These are phyloP conservation scores for Gossypium thurberi DNA, from an alignment of 345 rosid species.

Conservation along the genomic window DNA sequence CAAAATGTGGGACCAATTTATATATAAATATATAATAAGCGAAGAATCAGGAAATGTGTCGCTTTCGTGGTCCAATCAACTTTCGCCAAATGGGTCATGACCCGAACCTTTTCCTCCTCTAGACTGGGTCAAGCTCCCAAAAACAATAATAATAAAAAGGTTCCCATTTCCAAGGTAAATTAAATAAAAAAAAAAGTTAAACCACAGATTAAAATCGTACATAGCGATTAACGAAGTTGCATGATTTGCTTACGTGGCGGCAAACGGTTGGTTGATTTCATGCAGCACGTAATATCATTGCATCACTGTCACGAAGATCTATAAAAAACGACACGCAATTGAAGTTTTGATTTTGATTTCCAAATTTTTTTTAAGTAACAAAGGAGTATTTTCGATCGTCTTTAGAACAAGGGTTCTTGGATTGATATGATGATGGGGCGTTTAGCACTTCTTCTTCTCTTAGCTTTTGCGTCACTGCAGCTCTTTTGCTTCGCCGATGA, in stretches of 20 bases:
- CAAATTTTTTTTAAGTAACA: background rate
- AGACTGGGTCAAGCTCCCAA: conserved; percentile 20
- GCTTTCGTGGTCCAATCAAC: background rate
- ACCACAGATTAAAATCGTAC: background rate
- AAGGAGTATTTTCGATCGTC: background rate
- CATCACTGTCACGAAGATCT: conserved; percentile 13
- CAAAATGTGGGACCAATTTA: no score
- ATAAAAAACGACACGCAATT: conserved; percentile 3
- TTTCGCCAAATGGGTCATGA: background rate
- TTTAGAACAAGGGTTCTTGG: conserved; percentile 5
- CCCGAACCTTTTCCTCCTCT: background rate
- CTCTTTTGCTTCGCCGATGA: conserved; percentile 47
- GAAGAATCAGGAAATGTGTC: background rate
- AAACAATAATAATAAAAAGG: background rate
- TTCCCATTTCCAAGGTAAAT: background rate
- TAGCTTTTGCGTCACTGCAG: conserved; percentile 41
- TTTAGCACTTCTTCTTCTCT: conserved; percentile 35
- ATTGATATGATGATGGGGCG: conserved; percentile 28
- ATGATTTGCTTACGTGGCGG: conserved; percentile 23
- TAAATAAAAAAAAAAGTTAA: background rate
- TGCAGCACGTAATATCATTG: conserved; percentile 35
- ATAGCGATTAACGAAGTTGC: background rate
- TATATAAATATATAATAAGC: no score
- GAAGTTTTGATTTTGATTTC: background rate
- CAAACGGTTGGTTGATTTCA: background rate